A percentile compares a stretch with the other conserved stretches of the same genome.
These are phyloP conservation scores for Plicaturopsis crispa DNA, from an alignment of 768 basidiomycete genomes.

Conservation along the genomic window DNA sequence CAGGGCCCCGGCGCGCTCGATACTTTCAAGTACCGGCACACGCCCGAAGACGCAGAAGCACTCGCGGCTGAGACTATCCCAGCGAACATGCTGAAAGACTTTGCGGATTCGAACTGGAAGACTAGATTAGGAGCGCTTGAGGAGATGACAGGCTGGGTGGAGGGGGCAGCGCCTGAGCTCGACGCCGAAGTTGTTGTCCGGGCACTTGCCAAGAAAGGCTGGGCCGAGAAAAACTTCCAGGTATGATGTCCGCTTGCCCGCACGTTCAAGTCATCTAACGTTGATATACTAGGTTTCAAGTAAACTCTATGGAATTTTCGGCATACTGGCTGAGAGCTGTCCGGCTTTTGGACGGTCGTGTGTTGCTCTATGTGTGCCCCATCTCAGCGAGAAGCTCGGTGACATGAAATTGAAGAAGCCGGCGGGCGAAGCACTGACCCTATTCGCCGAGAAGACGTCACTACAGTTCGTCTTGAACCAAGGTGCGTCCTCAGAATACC, in stretches of 20 bases:
- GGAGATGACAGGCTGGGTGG: slow-evolving; percentile 79
- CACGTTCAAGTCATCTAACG: slow-evolving; percentile 3
- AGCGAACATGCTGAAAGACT: slow-evolving; percentile 53
- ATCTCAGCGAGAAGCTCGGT: slow-evolving; percentile 90
- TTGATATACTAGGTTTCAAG: slow-evolving; percentile 63
- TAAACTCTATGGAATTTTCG: slow-evolving; percentile 79
- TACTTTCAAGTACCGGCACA: slow-evolving; percentile 85
- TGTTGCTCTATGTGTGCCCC: slow-evolving; percentile 70
- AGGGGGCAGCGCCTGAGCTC: slow-evolving; percentile 50
- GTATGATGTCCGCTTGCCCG: slow-evolving; percentile 28
- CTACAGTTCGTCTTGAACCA: slow-evolving; percentile 91
- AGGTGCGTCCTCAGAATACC: slow-evolving; percentile 40
- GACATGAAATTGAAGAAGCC: slow-evolving; percentile 97
- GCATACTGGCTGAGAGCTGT: slow-evolving; percentile 64
- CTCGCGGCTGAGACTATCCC: slow-evolving; percentile 73
- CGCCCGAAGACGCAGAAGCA: slow-evolving; percentile 85
- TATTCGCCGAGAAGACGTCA: slow-evolving; percentile 88
- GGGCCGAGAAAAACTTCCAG: slow-evolving; percentile 99
- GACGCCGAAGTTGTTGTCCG: slow-evolving; percentile 89
- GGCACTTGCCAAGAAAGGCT: slow-evolving; percentile 85
- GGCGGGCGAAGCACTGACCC: slow-evolving; percentile 76
- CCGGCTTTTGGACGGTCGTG: slow-evolving; percentile 84
- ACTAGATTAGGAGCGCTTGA: slow-evolving; percentile 80
- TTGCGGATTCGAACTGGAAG: slow-evolving; percentile 94
- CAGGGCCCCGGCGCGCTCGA: slow-evolving; percentile 56